Percentiles rank a stretch among this genome's conserved stretches.
These are phyloP conservation scores for Fusarium nelsonii DNA, from an alignment of 2,329 filamentous ascomycete species.

Conservation along the genomic window DNA sequence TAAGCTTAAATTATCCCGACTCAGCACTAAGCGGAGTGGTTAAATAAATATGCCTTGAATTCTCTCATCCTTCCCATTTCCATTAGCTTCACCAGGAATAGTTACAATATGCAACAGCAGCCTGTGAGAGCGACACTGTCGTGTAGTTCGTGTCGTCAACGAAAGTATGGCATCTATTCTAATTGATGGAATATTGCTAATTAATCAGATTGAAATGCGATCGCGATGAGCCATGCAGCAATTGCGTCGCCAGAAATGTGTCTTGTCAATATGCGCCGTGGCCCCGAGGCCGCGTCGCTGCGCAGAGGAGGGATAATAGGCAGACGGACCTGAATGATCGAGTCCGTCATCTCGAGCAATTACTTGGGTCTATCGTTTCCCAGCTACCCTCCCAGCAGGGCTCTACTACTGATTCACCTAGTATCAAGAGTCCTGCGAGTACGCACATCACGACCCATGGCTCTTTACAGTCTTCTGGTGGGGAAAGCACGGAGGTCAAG, in stretches of 20 bases:
- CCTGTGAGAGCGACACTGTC: slow-evolving; percentile 19
- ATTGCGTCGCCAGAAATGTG: slow-evolving; percentile 36
- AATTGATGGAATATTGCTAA: neutral
- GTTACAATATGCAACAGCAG: slow-evolving; percentile 1
- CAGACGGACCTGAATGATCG: slow-evolving; percentile 33
- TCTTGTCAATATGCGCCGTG: slow-evolving; percentile 29
- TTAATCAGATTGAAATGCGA: slow-evolving; percentile 32
- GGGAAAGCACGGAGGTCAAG: slow-evolving; percentile 12
- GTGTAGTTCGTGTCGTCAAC: slow-evolving; percentile 29
- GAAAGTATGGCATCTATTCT: slow-evolving; percentile 6
- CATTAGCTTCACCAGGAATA: neutral
- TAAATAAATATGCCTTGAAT: no score
- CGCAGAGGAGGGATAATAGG: slow-evolving; percentile 6
- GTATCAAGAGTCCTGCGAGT: slow-evolving; percentile 4
- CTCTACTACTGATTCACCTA: neutral
- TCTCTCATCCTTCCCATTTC: neutral
- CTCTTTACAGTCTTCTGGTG: slow-evolving; percentile 3
- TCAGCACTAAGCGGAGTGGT: neutral
- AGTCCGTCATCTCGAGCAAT: slow-evolving; percentile 33
- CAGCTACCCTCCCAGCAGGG: slow-evolving; percentile 18
- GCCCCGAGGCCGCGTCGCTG: slow-evolving; percentile 18
- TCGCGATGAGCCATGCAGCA: slow-evolving; percentile 40
- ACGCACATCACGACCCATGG: neutral
- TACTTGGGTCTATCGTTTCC: slow-evolving; percentile 34
- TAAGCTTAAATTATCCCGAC: slow-evolving; percentile 26